Conservation (phyloP, 805 yeast species). For the Saturnispora mendoncae region DNA sequence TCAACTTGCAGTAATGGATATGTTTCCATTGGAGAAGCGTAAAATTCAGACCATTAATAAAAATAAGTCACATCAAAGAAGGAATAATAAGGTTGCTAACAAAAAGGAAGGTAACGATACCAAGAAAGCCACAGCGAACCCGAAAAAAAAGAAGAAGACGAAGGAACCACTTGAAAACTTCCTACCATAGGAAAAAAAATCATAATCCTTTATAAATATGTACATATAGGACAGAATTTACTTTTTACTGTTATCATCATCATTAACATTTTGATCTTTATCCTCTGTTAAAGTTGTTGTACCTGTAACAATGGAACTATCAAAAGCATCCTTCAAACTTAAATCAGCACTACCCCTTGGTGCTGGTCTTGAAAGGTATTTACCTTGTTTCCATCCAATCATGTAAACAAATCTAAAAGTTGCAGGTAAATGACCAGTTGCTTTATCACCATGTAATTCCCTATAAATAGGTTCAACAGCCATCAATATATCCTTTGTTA, state of each 20-base stretch:
- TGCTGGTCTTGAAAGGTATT: conserved; percentile 61
- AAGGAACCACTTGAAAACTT: too few relatives aligned
- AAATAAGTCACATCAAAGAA: too few relatives aligned
- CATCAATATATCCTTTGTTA: conserved; percentile 57
- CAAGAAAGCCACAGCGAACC: too few relatives aligned
- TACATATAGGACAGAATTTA: background rate
- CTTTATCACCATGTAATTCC: conserved; percentile 56
- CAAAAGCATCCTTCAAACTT: conserved; percentile 53
- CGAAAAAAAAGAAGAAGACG: too few relatives aligned
- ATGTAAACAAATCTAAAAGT: conserved; percentile 70
- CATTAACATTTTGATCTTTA: conserved; percentile 1
- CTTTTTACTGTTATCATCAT: background rate
- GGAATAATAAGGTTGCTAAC: background rate
- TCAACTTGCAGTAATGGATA: conserved; percentile 1
- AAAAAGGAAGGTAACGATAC: background rate
- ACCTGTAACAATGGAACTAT: conserved; percentile 10
- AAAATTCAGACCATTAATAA: background rate
- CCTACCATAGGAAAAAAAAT: too few relatives aligned
- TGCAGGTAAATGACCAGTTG: conserved; percentile 55
- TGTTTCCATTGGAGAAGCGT: background rate
- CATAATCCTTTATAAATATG: background rate
- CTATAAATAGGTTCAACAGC: conserved; percentile 72
- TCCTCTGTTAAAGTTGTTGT: conserved; percentile 17
- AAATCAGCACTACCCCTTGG: conserved; percentile 65
- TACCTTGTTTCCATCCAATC: conserved; percentile 84